Conservation (phyloP, 2,329 filamentous ascomycete species). For the Scopulariopsis brevicaulis region DNA sequence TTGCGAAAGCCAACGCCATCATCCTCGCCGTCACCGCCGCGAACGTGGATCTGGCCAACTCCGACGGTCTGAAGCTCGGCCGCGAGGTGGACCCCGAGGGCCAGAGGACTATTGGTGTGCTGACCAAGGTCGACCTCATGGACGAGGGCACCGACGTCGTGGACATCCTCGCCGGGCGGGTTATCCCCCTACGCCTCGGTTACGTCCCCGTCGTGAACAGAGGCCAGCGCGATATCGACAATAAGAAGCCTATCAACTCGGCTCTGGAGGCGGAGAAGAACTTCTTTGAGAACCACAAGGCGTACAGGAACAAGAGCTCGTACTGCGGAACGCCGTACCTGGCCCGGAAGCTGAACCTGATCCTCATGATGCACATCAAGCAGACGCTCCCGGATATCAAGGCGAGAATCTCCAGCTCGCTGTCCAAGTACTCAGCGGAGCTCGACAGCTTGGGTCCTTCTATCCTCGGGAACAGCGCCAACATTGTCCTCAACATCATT, state of each 20-base stretch:
- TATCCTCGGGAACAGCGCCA: slow-evolving; percentile 89
- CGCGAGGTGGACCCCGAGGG: slow-evolving; percentile 95
- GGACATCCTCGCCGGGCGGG: slow-evolving; percentile 92
- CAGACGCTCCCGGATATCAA: slow-evolving; percentile 98
- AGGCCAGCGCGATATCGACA: slow-evolving; percentile 96
- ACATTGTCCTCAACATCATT: slow-evolving; percentile 97
- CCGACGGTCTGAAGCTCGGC: slow-evolving; percentile 90
- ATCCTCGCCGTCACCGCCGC: slow-evolving; percentile 93
- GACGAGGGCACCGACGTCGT: slow-evolving; percentile 97
- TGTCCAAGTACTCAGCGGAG: slow-evolving; percentile 84
- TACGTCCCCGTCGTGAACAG: slow-evolving; percentile 98
- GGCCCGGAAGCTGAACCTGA: slow-evolving; percentile 92
- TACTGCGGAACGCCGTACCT: slow-evolving; percentile 98
- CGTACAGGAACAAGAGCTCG: slow-evolving; percentile 94
- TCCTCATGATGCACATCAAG: slow-evolving; percentile 99
- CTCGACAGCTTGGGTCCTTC: slow-evolving; percentile 79
- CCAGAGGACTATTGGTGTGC: slow-evolving; percentile 93
- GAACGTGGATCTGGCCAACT: slow-evolving; percentile 97
- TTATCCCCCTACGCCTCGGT: slow-evolving; percentile 87
- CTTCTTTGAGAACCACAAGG: slow-evolving; percentile 98
- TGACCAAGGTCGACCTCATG: slow-evolving; percentile 99
- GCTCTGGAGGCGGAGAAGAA: slow-evolving; percentile 90
- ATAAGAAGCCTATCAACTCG: slow-evolving; percentile 86
- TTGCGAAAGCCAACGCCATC: slow-evolving; percentile 96
- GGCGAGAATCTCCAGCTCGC: slow-evolving; percentile 82